phyloP scores from a whole-genome alignment of 352 stramenopile species.

The Saprolegnia diclina region DNA sequence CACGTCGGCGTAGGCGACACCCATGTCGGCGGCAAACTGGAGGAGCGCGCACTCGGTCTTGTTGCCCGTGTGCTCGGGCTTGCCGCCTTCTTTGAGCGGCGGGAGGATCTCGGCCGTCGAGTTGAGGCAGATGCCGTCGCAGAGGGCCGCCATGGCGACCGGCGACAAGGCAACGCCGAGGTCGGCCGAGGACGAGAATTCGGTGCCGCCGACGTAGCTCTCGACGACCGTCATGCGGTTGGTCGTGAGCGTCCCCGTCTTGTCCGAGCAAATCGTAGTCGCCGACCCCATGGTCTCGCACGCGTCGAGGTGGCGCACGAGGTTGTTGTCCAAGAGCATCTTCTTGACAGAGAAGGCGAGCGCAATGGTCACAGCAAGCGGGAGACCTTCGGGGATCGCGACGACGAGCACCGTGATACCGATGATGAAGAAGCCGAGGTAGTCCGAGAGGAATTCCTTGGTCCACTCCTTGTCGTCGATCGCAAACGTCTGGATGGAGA shows the following conservation, averaged over 20 bases:
- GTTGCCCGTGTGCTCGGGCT: slow-evolving; percentile 58
- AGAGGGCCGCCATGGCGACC: slow-evolving; percentile 39
- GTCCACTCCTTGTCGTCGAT: slow-evolving; percentile 37
- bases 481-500: slow-evolving; percentile 59
- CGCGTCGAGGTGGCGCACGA: slow-evolving; percentile 81
- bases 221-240: slow-evolving; percentile 95
- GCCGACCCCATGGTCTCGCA: slow-evolving; percentile 93
- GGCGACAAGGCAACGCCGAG: slow-evolving; percentile 31
- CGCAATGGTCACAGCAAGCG: slow-evolving; percentile 95
- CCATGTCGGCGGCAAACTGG: slow-evolving; percentile 47
- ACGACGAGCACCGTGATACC: slow-evolving; percentile 92
- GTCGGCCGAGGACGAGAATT: slow-evolving; percentile 38
- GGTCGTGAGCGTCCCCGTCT: slow-evolving; percentile 94
- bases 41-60: slow-evolving; percentile 62
- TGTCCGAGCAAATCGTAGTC: slow-evolving; percentile 97
- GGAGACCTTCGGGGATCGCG: slow-evolving; percentile 95
- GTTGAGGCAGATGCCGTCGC: slow-evolving; percentile 45
- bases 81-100: slow-evolving; percentile 38
- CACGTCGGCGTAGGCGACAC: slow-evolving; percentile 38
- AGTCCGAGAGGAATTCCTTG: slow-evolving; percentile 51
- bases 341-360: slow-evolving; percentile 93
- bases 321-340: slow-evolving; percentile 89
- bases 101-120: slow-evolving; percentile 55
- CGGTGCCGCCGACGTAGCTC: slow-evolving; percentile 50
- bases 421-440: slow-evolving; percentile 82